Conservation (phyloP, 2,329 filamentous ascomycete species). For the Fusarium staphyleae region DNA sequence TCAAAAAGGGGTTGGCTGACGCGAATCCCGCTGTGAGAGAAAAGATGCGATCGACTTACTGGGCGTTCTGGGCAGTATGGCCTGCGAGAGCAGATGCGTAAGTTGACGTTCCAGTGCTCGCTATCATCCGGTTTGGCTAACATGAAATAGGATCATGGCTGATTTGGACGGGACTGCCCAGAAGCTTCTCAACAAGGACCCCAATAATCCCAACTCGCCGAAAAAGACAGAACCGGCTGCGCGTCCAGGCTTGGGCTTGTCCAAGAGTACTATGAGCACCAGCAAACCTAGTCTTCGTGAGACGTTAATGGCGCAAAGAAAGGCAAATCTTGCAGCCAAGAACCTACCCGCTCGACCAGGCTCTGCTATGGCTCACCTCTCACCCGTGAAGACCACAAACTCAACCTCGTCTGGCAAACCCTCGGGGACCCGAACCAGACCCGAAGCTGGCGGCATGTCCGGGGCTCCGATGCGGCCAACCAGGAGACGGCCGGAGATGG, state of each 20-base stretch:
- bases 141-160: constrained; percentile 71
- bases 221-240: constrained; percentile 57
- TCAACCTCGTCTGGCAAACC: constrained; percentile 43
- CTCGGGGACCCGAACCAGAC: constrained; percentile 49
- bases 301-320: constrained; percentile 84
- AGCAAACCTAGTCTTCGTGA: constrained; percentile 77
- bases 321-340: constrained; percentile 56
- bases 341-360: constrained; percentile 65
- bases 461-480: constrained; percentile 69
- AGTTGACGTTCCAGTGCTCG: constrained; percentile 42
- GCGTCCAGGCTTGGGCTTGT: constrained; percentile 66
- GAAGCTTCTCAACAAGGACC: constrained; percentile 80
- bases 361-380: constrained; percentile 69
- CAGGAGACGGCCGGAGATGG: constrained; percentile 64
- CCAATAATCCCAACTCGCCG: constrained; percentile 78
- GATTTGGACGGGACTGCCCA: constrained; percentile 80
- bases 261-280: constrained; percentile 66
- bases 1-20: constrained; percentile 88
- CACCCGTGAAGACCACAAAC: constrained; percentile 55
- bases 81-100: constrained; percentile 76
- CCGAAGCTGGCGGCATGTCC: constrained; percentile 65
- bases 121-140: constrained; percentile 31
- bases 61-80: constrained; percentile 82
- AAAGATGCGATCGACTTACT: constrained; percentile 84
- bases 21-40: constrained; percentile 90